Evolutionary conservation across 352 stramenopile species (phyloP), one percentile per base, ranked within the genome.

Genomic region (Globisporangium spiculum): DNA sequence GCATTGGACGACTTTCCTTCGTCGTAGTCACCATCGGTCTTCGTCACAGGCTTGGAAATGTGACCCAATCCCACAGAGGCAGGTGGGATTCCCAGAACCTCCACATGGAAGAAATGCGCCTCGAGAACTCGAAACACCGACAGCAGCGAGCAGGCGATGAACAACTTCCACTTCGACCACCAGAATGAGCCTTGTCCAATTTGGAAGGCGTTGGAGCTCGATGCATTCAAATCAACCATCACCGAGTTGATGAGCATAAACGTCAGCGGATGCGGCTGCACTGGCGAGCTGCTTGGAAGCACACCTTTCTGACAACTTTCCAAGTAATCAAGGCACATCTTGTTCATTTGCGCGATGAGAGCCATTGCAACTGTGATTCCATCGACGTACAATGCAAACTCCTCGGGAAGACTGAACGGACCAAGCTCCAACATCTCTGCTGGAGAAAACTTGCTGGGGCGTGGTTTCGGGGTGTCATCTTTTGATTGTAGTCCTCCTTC

Each of bases 211-310:
- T 30, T 55, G 58, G 27, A 58, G 1, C 30, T 52, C 54, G 67
- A 71, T 20, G 48, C 63, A 26, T 83, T 69, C 32, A 95, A 56
- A 71, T 93, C 81, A 10, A 66, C 74, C 50, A 96, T 68, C 62
- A 96, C 72, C 18, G 89, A 94, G 64, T 96, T 93, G 62, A 97
- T 74, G 10, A 97, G 71, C 77, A 97, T 93, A 65, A 97, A 97
- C 5, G 83, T 92, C 48, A 97, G 72, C 12, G 89, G 90, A 55
- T 97, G 89, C 2, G 85, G 88, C 55, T 93, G 83, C 55, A 97
- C 75, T 34, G 81, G 70, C 57, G 74, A 88, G 58, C 72, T 81
- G 68, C 77, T 90, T 2, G 83, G 83, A 9, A 96, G 72, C 44
- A 92, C 68, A 24, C 84, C 83, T 24, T 83, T 83, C 26, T 78